These are phyloP conservation scores for Hibiscus syriacus DNA, from an alignment of 345 rosid genomes.

Conservation along the genomic window DNA sequence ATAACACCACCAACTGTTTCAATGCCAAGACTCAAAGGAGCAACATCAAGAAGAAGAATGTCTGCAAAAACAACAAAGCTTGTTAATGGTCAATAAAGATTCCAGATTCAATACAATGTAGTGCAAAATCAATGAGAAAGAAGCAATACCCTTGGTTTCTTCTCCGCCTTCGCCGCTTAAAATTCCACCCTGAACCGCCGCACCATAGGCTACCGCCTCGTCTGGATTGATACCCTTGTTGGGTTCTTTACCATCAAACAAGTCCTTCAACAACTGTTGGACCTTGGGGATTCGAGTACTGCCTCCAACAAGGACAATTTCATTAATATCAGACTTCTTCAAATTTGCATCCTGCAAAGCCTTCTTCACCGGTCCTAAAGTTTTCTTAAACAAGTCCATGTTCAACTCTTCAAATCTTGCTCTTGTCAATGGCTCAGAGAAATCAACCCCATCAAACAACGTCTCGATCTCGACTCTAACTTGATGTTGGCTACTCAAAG, in stretches of 20 bases:
- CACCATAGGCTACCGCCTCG: constrained; percentile 25
- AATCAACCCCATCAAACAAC: constrained; percentile 32
- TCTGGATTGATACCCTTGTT: constrained; percentile 20
- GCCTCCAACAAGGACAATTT: constrained; percentile 24
- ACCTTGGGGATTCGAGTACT: constrained; percentile 19
- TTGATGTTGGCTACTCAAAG: constrained; percentile 46
- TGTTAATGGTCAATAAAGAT: neutral
- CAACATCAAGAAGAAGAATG: constrained; percentile 11
- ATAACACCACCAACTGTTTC: constrained; percentile 21
- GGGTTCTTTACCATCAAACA: constrained; percentile 13
- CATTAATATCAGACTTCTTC: constrained; percentile 10
- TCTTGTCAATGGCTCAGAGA: constrained; percentile 22
- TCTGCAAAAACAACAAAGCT: neutral
- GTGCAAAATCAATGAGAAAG: neutral
- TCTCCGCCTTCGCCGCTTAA: constrained; percentile 12
- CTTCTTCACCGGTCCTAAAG: constrained; percentile 4
- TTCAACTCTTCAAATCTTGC: constrained; percentile 13
- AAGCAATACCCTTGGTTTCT: neutral
- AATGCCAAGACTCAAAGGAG: constrained; percentile 10
- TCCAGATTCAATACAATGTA: no score
- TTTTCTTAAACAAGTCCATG: constrained; percentile 13
- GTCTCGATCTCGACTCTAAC: constrained; percentile 43
- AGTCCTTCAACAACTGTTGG: constrained; percentile 12
- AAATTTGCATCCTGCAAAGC: constrained; percentile 13
- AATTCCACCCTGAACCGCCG: constrained; percentile 17